These are phyloP conservation scores for Kodamaea leandrae DNA, from an alignment of 805 yeast genomes.

Conservation along the genomic window DNA sequence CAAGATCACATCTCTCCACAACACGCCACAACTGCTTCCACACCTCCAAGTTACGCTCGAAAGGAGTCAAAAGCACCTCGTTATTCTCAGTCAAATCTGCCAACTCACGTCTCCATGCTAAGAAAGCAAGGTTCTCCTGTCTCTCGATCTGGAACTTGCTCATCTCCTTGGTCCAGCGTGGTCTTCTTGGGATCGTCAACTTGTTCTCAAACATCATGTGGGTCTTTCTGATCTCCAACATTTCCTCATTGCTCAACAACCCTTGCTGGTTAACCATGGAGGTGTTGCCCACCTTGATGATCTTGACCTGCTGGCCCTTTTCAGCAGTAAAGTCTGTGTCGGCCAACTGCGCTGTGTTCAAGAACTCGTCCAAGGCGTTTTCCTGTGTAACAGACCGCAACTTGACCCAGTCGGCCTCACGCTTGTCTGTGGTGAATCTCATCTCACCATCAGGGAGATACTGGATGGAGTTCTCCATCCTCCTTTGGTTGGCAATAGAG, in stretches of 20 bases:
- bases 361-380: conserved; percentile 87
- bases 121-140: conserved; percentile 83
- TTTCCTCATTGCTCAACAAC: conserved; percentile 65
- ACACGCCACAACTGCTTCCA: conserved; percentile 99
- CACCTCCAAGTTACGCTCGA: conserved; percentile 94
- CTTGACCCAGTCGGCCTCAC: conserved; percentile 86
- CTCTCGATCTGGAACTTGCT: conserved; percentile 77
- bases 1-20: conserved; percentile 87
- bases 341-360: conserved; percentile 92
- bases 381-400: conserved; percentile 94
- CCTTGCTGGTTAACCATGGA: conserved; percentile 40
- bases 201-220: conserved; percentile 66
- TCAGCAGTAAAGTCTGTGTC: conserved; percentile 97
- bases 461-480: conserved; percentile 65
- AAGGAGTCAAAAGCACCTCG: conserved; percentile 88
- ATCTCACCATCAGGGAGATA: conserved; percentile 82
- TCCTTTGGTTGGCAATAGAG: conserved; percentile 71
- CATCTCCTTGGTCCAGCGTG: conserved; percentile 73
- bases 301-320: conserved; percentile 74
- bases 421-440: conserved; percentile 82
- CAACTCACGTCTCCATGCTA: conserved; percentile 90
- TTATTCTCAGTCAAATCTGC: conserved; percentile 82
- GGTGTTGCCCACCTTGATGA: conserved; percentile 68
- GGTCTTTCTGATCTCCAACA: conserved; percentile 53
- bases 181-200: conserved; percentile 90